Conservation (phyloP, 164 flowering plant species). For the Tinospora cordifolia region DNA sequence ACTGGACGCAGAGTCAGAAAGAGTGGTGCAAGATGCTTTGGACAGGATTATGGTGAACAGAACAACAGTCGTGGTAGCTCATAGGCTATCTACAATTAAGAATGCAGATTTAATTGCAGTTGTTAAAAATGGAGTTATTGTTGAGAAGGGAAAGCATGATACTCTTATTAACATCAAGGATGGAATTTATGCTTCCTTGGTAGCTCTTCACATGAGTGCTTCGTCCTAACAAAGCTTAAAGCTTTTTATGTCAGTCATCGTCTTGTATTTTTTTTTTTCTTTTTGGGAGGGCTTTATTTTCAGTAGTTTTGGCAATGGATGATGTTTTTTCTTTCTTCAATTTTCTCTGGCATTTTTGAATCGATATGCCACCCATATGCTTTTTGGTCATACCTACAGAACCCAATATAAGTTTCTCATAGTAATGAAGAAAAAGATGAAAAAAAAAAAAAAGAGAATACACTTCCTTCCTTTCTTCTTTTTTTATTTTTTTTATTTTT, state of each 20-base stretch:
- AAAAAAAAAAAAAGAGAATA: too few species aligned
- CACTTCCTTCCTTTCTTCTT: too few species aligned
- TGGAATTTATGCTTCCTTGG: conserved; percentile 64
- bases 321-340: background rate
- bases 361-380: too few species aligned
- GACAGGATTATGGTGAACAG: conserved; percentile 40
- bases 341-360: background rate
- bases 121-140: conserved; percentile 41
- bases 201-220: conserved; percentile 42
- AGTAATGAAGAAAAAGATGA: too few species aligned
- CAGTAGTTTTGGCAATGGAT: background rate
- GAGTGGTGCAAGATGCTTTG: conserved; percentile 50
- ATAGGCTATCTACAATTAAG: conserved; percentile 56
- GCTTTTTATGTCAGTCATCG: too few species aligned
- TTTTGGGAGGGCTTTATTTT: background rate
- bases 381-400: too few species aligned
- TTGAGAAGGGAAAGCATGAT: conserved; percentile 70
- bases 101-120: conserved; percentile 2
- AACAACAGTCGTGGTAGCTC: conserved; percentile 78
- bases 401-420: too few species aligned
- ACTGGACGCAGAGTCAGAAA: conserved; percentile 65
- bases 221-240: conserved; percentile 5
- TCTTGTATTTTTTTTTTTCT: background rate
- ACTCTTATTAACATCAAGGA: conserved; percentile 37
- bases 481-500: too few species aligned